Conservation (phyloP, 371 early-diverging fungal genomes). For the Lichtheimia hyalospora region DNA sequence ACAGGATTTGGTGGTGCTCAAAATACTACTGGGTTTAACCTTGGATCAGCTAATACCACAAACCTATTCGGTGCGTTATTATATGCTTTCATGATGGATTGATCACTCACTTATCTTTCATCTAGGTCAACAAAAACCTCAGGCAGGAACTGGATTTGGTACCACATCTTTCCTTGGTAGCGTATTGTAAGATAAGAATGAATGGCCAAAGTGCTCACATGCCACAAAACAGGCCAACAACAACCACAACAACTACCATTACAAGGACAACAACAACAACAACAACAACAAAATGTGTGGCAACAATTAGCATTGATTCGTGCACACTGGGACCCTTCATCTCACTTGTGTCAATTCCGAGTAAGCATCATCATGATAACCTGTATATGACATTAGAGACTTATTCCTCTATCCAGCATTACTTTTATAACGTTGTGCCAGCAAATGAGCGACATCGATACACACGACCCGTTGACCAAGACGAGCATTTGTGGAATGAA, state of each 20-base stretch:
- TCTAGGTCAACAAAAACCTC: neutral
- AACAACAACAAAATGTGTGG: slow-evolving; percentile 36
- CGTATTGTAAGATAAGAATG: neutral
- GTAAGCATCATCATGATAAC: slow-evolving; percentile 20
- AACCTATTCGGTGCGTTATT: neutral
- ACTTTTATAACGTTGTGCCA: slow-evolving; percentile 90
- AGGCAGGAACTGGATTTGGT: neutral
- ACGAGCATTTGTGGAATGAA: slow-evolving; percentile 75
- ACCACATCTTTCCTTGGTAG: neutral
- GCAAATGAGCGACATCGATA: slow-evolving; percentile 78
- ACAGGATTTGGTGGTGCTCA: slow-evolving; percentile 11
- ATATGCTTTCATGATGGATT: neutral
- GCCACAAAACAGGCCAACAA: neutral
- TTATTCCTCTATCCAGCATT: slow-evolving; percentile 51
- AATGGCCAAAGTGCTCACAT: neutral
- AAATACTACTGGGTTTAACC: slow-evolving; percentile 6
- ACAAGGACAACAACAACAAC: slow-evolving; percentile 16
- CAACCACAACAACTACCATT: slow-evolving; percentile 8
- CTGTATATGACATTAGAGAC: neutral
- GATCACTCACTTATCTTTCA: neutral
- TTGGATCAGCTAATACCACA: slow-evolving; percentile 2
- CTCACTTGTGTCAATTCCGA: slow-evolving; percentile 80
- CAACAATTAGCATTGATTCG: slow-evolving; percentile 50
- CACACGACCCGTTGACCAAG: slow-evolving; percentile 70
- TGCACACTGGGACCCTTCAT: slow-evolving; percentile 77